Evolutionary conservation across 192 early-diverging fungal species (phyloP), one percentile per base, ranked within the genome.

Genomic region (Funneliformis mosseae): DNA sequence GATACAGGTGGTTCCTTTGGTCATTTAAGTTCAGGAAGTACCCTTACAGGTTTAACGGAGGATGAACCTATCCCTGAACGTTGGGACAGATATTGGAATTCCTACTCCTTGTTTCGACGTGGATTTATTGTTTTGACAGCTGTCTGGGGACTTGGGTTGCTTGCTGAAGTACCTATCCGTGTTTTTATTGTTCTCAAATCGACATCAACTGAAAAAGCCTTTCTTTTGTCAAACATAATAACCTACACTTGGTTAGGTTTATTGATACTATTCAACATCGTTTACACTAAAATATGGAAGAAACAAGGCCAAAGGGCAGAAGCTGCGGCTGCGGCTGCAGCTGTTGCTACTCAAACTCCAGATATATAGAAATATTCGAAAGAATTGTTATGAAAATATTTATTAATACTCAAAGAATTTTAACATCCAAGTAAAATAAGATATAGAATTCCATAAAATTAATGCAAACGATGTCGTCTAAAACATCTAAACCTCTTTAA

Each of bases 1-100:
- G 78, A 85, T 55, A 71, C 83, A 50, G 76, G 81, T 5, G 43
- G 82, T 39, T n/a, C n/a, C n/a, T n/a, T n/a, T n/a, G n/a, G n/a
- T n/a, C n/a, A n/a, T n/a, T n/a, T n/a, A n/a, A n/a, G n/a, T n/a
- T n/a, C n/a, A n/a, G n/a, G n/a, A n/a, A n/a, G n/a, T n/a, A n/a
- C n/a, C n/a, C 84, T 83, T 21, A 63, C 77, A 12, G 59, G 59
- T 60, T 60, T 60, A 60, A 60, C 59, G n/a, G 59, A 60, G n/a
- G 59, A 60, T 60, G 59, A 60, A 60, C 4, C 59, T 8, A 60
- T 60, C n/a, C 59, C 59, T 60, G 59, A 60, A 3, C 59, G 59
- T 60, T 60, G 9, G 4, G 59, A 60, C 14, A 60, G 59, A 2
- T 12, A 60, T 60, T 60, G 59, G 59, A 60, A 9, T 21, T 60